phyloP scores from a whole-genome alignment of 495 filamentous ascomycete species.

The Lepraria neglecta region DNA sequence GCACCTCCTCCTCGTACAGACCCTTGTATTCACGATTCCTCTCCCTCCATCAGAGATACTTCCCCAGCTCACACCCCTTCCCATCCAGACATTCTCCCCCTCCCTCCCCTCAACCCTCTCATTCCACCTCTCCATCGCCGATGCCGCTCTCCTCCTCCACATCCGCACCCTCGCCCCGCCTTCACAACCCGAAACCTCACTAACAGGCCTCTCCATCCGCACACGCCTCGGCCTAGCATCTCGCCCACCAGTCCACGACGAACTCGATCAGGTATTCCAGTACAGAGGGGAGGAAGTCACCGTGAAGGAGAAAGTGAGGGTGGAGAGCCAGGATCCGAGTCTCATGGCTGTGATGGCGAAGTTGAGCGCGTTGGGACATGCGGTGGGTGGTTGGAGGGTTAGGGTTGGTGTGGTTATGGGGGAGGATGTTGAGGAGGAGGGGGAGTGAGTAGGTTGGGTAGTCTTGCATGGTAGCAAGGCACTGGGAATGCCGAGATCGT shows the following conservation, averaged over 20 bases:
- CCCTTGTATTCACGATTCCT: background rate
- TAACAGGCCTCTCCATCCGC: slow-evolving; percentile 53
- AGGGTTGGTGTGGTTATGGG: slow-evolving; percentile 80
- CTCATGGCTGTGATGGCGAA: slow-evolving; percentile 84
- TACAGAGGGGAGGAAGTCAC: slow-evolving; percentile 66
- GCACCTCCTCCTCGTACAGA: background rate
- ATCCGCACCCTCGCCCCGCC: slow-evolving; percentile 70
- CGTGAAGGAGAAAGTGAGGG: slow-evolving; percentile 82
- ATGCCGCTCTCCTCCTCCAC: slow-evolving; percentile 69
- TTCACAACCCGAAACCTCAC: slow-evolving; percentile 47
- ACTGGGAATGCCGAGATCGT: too few species aligned
- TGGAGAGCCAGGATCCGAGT: slow-evolving; percentile 88
- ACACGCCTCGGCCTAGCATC: slow-evolving; percentile 45
- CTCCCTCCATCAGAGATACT: slow-evolving; percentile 42
- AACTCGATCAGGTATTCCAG: slow-evolving; percentile 64
- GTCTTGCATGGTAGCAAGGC: too few species aligned
- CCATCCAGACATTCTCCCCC: slow-evolving; percentile 66
- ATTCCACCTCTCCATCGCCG: slow-evolving; percentile 70
- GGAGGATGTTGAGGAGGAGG: too few species aligned
- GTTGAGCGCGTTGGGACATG: slow-evolving; percentile 71
- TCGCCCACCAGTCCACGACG: slow-evolving; percentile 67
- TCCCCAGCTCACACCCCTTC: slow-evolving; percentile 63
- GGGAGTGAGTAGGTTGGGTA: too few species aligned
- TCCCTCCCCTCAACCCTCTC: slow-evolving; percentile 63
- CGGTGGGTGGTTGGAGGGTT: slow-evolving; percentile 57